Evolutionary conservation across 805 yeast genomes (phyloP), one percentile per base, ranked within the genome.

Genomic region (Kodamaea laetipori): DNA sequence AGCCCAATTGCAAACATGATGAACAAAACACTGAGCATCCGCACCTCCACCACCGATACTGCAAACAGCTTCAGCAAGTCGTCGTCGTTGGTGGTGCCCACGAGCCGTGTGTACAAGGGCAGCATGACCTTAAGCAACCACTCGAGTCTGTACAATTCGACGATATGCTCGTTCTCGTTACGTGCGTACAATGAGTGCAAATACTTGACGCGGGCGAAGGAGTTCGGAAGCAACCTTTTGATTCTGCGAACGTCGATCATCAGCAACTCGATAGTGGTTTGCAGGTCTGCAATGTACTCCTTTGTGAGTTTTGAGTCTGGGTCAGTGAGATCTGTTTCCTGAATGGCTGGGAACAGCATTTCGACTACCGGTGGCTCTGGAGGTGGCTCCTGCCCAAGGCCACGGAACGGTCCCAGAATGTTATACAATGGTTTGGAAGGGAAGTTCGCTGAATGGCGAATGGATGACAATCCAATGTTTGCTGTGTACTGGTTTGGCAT

Each of bases 1-100:
- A 52, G 43, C 11, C 67, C 66, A 37, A 41, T 53, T 4, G 59
- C 52, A 17, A 59, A 33, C 16, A 61, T 51, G 4, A 54, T 25
- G 13, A 57, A 52, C n/a, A 40, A 39, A 9, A 60, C 33, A 13
- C 57, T 44, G n/a, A 60, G 21, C 11, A 46, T 17, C 26, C 63
- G 43, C 33, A 51, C 40, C 18, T 53, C 58, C 13, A 47, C 37
- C 8, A 45, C 18, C 28, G 31, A 47, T 15, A 36, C 39, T 16
- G 18, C 17, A 35, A 41, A 18, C 16, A n/a, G 38, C n/a, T 34
- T 30, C 32, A 31, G 42, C 19, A 42, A 13, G 30, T 48, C 45
- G 11, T 30, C 34, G 11, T 40, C 34, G 34, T 44, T 45, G 9
- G 32, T 27, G 31, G 25, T 23, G 16, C 18, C 21, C 9, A 37